Evolutionary conservation across 192 early-diverging fungal genomes (phyloP).

Genomic region (Rhizoclosmatium sp.): DNA sequence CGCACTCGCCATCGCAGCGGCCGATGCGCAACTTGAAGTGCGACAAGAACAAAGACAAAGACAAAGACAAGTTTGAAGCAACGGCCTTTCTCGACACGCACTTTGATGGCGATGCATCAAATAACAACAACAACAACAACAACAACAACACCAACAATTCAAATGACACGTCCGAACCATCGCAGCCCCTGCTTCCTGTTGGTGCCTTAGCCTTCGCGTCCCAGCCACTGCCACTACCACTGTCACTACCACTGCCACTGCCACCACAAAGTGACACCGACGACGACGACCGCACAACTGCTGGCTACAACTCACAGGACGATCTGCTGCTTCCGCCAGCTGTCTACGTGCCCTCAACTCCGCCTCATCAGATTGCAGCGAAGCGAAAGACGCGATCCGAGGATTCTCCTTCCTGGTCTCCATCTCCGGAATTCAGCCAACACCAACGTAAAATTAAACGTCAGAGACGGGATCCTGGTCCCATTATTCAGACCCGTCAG

Average conservation of each 20-base stretch:
- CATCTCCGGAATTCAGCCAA: background rate
- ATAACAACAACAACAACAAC: too few species aligned
- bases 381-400: background rate
- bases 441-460: background rate
- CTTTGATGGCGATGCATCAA: too few species aligned
- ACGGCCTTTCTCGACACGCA: background rate
- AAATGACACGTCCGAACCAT: too few species aligned
- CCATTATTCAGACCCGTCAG: background rate
- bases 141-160: too few species aligned
- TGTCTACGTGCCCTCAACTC: background rate
- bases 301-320: constrained; percentile 19
- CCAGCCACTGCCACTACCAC: background rate
- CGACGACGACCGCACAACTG: constrained; percentile 20
- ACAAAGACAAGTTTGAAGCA: too few species aligned
- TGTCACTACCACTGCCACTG: background rate
- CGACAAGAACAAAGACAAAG: too few species aligned
- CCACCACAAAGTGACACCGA: background rate
- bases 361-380: background rate
- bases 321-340: background rate
- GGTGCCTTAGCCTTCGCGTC: background rate
- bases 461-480: background rate
- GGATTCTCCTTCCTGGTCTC: too few species aligned
- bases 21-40: background rate
- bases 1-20: background rate
- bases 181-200: too few species aligned